Evolutionary conservation across 345 rosid genomes (phyloP).

Genomic region (Rhodomyrtus tomentosa): DNA sequence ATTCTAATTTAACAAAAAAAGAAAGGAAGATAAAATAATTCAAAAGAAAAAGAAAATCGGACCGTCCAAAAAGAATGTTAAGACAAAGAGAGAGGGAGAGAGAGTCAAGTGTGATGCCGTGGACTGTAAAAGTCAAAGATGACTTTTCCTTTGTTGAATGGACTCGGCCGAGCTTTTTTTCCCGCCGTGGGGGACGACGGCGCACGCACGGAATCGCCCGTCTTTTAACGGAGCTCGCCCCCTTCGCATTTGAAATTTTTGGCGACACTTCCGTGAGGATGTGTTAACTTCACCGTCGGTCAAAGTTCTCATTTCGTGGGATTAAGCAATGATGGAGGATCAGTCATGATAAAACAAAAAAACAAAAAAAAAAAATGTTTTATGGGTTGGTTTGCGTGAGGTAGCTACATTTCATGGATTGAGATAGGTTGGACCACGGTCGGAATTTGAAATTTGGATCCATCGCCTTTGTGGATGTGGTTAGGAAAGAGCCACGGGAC

Average conservation of each 20-base stretch:
- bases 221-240: neutral
- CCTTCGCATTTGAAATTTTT: neutral
- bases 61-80: neutral
- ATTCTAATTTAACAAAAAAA: no score
- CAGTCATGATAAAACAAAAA: no score
- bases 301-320: neutral
- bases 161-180: neutral
- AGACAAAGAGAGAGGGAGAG: neutral
- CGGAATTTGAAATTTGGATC: neutral
- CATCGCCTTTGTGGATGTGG: neutral
- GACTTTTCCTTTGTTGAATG: neutral
- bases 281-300: neutral
- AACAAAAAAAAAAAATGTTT: no score
- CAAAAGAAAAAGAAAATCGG: neutral
- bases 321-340: neutral
- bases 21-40: no score
- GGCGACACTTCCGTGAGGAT: neutral
- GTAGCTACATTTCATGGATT: neutral
- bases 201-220: neutral
- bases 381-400: no score
- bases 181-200: neutral
- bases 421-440: neutral
- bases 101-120: neutral
- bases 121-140: neutral
- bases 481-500: rapidly evolving